Conservation (phyloP, 2,329 filamentous ascomycete species). For the Aspergillus sp. region DNA sequence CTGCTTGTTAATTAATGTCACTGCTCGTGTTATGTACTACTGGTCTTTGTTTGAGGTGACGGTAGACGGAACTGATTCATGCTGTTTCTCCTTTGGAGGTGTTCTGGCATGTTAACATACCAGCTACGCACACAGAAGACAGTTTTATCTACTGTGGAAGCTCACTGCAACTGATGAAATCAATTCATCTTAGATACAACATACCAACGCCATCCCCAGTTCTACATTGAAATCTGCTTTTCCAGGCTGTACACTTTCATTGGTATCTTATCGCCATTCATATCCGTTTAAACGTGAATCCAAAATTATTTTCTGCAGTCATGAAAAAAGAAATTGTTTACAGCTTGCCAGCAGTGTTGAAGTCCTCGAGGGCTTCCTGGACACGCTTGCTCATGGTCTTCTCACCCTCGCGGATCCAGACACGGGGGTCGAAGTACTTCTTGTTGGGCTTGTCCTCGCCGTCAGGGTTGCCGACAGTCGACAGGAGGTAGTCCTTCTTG, state of each 20-base stretch:
- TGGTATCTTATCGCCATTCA: conserved; percentile 1
- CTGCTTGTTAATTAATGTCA: too few species aligned
- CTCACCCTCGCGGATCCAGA: conserved; percentile 92
- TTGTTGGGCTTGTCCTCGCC: conserved; percentile 99
- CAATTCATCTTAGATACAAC: neutral
- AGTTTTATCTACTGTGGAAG: neutral
- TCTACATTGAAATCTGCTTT: neutral
- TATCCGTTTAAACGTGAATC: conserved; percentile 6
- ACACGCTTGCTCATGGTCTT: conserved; percentile 91
- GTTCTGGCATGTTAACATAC: too few species aligned
- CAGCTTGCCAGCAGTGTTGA: conserved; percentile 79
- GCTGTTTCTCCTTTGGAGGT: too few species aligned
- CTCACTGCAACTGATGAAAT: neutral
- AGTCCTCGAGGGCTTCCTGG: conserved; percentile 79
- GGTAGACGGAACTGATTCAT: too few species aligned
- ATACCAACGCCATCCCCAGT: neutral
- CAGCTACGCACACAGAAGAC: too few species aligned
- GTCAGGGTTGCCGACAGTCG: conserved; percentile 90
- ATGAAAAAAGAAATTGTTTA: conserved; percentile 48
- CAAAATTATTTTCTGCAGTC: conserved; percentile 3
- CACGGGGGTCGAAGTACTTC: conserved; percentile 87
- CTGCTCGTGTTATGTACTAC: too few species aligned
- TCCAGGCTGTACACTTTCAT: neutral
- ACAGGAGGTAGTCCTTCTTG: conserved; percentile 92
- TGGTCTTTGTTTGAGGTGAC: too few species aligned